Evolutionary conservation across 495 filamentous ascomycete species (phyloP), one percentile per base, ranked within the genome.

Genomic region (Aspergillus mulundensis): DNA sequence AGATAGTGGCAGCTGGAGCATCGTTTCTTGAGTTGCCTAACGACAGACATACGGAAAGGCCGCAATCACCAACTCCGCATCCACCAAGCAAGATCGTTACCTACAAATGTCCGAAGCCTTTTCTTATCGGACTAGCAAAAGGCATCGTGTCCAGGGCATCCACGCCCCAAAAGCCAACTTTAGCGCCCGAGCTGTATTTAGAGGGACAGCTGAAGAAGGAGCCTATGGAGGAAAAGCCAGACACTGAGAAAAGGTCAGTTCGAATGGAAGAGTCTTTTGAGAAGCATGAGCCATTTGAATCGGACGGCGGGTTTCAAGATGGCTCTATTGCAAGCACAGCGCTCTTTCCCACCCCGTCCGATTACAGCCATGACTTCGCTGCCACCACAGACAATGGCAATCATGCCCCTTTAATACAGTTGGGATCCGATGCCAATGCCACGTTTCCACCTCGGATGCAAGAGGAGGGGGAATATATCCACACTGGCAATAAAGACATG

Each of bases 1-100:
- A 66, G 16, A 12, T 62, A 2, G 28, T 62, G 41, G 52, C 61
- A 3, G 47, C 59, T 7, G 61, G 59, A 3, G 64, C 64, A 10
- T 50, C 45, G 3, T 60, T 64, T 7, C 57, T 67, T 7, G 52
- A 59, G 3, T 45, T 54, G 18, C 64, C 59, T 0, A 61, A 60
- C 19, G 54, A 56, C 39, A 52, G 8, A 18, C 6, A 23, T 12
- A 25, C 1, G 16, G 11, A 46, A 12, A 30, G 18, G 8, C 10
- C 23, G 19, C 8, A 7, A 12, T 34, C 51, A 7, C 41, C 41
- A 21, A n/a, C 16, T 1, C 41, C 30, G 23, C 16, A 55, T 18
- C 25, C 19, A 28, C 23, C 25, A 36, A 47, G 16, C 24, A 32
- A 32, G 45, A 32, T 47, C 12, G 45, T 47, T 6, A 32, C 38